phyloP scores from a whole-genome alignment of 164 flowering plant genomes.

The Protea cynaroides region DNA sequence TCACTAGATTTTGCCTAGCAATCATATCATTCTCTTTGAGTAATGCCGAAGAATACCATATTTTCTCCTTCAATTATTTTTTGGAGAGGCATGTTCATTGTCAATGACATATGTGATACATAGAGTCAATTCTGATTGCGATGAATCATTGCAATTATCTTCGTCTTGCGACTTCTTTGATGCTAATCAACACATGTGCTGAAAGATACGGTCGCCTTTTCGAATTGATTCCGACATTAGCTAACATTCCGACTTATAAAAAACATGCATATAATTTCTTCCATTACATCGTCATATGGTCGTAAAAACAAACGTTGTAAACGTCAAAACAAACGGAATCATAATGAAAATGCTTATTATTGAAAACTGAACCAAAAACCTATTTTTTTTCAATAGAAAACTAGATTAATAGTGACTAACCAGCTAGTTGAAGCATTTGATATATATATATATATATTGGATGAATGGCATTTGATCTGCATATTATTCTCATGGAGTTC shows the following conservation, averaged over 20 bases:
- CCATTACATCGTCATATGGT: too few species aligned
- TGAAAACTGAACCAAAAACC: too few species aligned
- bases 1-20: too few species aligned
- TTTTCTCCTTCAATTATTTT: neutral
- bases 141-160: constrained; percentile 13
- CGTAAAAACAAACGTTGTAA: too few species aligned
- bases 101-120: constrained; percentile 3
- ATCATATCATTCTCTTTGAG: neutral
- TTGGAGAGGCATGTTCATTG: constrained; percentile 1
- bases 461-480: too few species aligned
- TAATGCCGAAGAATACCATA: constrained; percentile 4
- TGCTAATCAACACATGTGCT: constrained; percentile 24
- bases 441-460: too few species aligned
- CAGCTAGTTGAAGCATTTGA: too few species aligned
- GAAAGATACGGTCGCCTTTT: constrained; percentile 21
- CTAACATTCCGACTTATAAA: constrained; percentile 12
- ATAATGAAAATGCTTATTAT: too few species aligned
- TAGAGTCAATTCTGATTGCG: constrained; percentile 9
- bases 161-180: constrained; percentile 10
- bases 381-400: too few species aligned
- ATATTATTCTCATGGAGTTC: too few species aligned
- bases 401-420: too few species aligned
- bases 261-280: neutral
- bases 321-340: too few species aligned
- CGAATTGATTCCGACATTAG: constrained; percentile 11